phyloP scores from a whole-genome alignment of 225 moss, liverwort and hornwort species.

The Pleurozium schreberi region DNA sequence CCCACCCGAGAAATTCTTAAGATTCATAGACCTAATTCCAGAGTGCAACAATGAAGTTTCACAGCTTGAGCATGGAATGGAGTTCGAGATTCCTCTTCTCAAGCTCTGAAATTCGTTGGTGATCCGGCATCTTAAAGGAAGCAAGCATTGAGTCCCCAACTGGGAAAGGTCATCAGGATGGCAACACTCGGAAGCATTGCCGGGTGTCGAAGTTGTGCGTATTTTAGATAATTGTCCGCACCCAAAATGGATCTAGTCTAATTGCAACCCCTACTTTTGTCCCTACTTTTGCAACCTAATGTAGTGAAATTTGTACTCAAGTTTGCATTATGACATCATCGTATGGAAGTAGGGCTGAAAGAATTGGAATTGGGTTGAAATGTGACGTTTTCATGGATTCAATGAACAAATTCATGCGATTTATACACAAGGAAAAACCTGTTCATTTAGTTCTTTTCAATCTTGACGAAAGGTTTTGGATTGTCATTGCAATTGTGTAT shows the following conservation, averaged over 20 bases:
- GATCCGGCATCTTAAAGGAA: background rate
- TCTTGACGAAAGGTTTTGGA: background rate
- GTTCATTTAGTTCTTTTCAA: background rate
- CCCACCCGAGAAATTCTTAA: background rate
- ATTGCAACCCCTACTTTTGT: background rate
- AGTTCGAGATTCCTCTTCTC: background rate
- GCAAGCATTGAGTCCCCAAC: background rate
- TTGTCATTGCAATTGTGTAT: background rate
- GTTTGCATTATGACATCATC: background rate
- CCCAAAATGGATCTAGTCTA: background rate
- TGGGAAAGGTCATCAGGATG: background rate
- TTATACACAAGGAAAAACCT: background rate
- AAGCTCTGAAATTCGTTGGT: background rate
- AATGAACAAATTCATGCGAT: background rate
- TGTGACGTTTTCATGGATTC: background rate
- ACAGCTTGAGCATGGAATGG: background rate
- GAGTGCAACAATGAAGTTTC: background rate
- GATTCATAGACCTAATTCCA: background rate
- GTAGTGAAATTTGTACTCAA: background rate
- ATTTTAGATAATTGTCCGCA: background rate
- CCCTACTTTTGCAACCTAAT: background rate
- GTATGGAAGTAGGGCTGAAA: background rate
- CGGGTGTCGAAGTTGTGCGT: background rate
- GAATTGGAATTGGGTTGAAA: background rate
- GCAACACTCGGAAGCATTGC: background rate